Percentiles rank a stretch among this genome's conserved stretches.
These are phyloP conservation scores for Cnidoscolus chayamansa DNA, from an alignment of 441 rosid species.

Conservation along the genomic window DNA sequence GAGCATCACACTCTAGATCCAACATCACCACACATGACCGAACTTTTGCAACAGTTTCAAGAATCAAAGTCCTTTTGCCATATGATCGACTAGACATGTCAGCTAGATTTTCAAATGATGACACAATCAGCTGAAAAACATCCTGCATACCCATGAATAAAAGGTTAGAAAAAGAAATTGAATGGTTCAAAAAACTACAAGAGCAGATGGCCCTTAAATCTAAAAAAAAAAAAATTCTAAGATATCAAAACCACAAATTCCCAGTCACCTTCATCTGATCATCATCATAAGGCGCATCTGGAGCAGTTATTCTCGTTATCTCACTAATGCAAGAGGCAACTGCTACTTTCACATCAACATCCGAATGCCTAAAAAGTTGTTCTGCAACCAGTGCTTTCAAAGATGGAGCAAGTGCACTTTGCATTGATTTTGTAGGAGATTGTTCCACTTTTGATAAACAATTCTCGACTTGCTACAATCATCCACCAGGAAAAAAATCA, in stretches of 20 bases:
- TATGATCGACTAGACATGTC: constrained; percentile 72
- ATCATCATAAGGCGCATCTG: constrained; percentile 96
- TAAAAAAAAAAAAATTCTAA: not conserved
- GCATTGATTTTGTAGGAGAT: constrained; percentile 72
- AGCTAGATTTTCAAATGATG: constrained; percentile 70
- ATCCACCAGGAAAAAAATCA: constrained; percentile 7
- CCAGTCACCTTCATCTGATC: constrained; percentile 76
- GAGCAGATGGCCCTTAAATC: not conserved
- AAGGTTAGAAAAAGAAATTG: constrained; percentile 34
- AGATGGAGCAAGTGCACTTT: constrained; percentile 66
- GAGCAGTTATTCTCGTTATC: constrained; percentile 98
- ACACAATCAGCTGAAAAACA: constrained; percentile 45
- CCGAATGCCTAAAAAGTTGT: constrained; percentile 63
- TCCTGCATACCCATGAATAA: constrained; percentile 23
- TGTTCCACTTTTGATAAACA: constrained; percentile 77
- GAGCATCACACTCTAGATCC: constrained; percentile 92
- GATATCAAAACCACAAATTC: constrained; percentile 10
- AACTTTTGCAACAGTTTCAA: constrained; percentile 86
- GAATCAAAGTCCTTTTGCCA: constrained; percentile 68
- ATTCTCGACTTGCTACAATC: constrained; percentile 63
- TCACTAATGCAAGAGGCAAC: constrained; percentile 97
- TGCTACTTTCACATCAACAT: constrained; percentile 76
- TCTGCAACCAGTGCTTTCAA: constrained; percentile 65
- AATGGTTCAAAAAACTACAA: constrained; percentile 26
- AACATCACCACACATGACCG: constrained; percentile 83